phyloP scores from a whole-genome alignment of 805 yeast genomes.

The Torulaspora gathmanii region DNA sequence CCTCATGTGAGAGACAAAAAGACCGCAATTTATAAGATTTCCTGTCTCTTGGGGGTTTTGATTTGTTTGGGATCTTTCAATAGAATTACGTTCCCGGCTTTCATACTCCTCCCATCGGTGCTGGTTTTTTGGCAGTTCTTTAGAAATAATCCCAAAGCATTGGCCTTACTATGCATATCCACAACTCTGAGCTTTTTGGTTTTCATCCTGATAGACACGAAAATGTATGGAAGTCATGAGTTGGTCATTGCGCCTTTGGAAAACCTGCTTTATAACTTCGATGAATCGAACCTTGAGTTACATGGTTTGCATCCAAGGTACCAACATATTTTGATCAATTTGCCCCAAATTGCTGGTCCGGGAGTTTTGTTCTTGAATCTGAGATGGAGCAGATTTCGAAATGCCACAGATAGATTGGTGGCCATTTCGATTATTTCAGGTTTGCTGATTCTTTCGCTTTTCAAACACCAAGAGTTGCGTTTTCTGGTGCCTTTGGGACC shows the following conservation, averaged over 20 bases:
- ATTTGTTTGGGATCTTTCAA: slow-evolving; percentile 72
- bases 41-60: slow-evolving; percentile 42
- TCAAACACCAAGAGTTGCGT: slow-evolving; percentile 93
- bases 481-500: slow-evolving; percentile 80
- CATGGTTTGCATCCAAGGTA: slow-evolving; percentile 85
- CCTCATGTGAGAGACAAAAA: slow-evolving; percentile 6
- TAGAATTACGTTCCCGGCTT: slow-evolving; percentile 76
- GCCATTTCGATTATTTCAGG: slow-evolving; percentile 62
- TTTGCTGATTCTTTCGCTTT: slow-evolving; percentile 51
- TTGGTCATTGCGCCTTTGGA: slow-evolving; percentile 66
- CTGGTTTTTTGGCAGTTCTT: slow-evolving; percentile 43
- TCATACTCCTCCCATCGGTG: slow-evolving; percentile 59
- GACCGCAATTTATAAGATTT: slow-evolving; percentile 11
- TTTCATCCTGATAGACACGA: slow-evolving; percentile 54
- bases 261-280: slow-evolving; percentile 66
- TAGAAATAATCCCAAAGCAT: slow-evolving; percentile 33
- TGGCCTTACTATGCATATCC: slow-evolving; percentile 35
- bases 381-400: not conserved
- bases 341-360: slow-evolving; percentile 87
- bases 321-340: slow-evolving; percentile 67
- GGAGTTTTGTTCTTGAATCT: slow-evolving; percentile 42
- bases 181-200: slow-evolving; percentile 35
- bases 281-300: slow-evolving; percentile 50
- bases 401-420: slow-evolving; percentile 39
- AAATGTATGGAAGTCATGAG: slow-evolving; percentile 30